phyloP scores from a whole-genome alignment of 2,329 filamentous ascomycete genomes.

The Aaosphaeria pasadenensis region DNA sequence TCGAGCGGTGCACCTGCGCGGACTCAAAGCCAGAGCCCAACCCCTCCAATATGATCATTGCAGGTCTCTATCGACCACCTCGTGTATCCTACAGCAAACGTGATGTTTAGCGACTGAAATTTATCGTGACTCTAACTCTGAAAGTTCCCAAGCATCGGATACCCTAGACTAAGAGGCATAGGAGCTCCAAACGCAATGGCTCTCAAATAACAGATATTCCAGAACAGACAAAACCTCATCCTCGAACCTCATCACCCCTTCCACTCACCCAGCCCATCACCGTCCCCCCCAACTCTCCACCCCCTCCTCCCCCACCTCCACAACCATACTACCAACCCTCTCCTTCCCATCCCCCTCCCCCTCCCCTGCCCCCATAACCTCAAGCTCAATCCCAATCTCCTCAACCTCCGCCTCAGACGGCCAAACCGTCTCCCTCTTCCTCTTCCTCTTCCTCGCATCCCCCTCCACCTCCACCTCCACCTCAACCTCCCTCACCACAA shows the following conservation, averaged over 20 bases:
- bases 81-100: not conserved
- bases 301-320: not conserved
- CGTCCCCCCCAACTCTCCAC: not conserved
- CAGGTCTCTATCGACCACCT: not conserved
- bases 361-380: not conserved
- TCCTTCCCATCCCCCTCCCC: not conserved
- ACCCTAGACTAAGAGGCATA: conserved; percentile 15
- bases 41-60: not conserved
- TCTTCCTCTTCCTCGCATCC: not conserved
- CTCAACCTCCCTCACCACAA: not conserved
- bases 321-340: not conserved
- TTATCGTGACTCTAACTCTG: conserved; percentile 4
- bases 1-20: too few relatives aligned
- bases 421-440: too few relatives aligned
- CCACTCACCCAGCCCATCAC: too few relatives aligned
- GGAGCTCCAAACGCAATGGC: conserved; percentile 5
- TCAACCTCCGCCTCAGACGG: not conserved
- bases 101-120: not conserved
- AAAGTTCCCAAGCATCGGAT: conserved; percentile 18
- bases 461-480: not conserved
- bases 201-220: not conserved
- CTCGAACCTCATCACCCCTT: not conserved
- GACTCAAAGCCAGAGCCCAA: too few relatives aligned
- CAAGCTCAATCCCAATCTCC: not conserved
- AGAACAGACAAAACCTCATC: not conserved